Base-by-base conservation (phyloP, 176 grass and related monocot genomes). In the Hyparrhenia diplandra region DNA sequence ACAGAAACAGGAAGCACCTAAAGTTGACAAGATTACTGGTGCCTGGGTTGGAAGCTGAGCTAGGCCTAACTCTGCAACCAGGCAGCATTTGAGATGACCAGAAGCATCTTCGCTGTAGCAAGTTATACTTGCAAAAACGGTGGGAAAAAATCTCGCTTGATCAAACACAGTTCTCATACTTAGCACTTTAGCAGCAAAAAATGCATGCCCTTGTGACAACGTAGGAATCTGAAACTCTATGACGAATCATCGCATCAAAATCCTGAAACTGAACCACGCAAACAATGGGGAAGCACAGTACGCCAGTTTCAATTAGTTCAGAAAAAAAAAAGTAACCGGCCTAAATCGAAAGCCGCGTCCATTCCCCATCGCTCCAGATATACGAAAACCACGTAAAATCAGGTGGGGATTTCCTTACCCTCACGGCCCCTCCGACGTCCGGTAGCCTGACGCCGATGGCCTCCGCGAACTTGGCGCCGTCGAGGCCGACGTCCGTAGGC, bases 401-500 rank as follows among this genome's bases (percentile, higher is more conserved):
- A 17, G 43, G 39, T 4, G 32, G 9, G 13, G n/a, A 28, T 54
- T 6, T 54, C 10, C 52, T 79, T 69, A 91, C 88, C 86, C 77
- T 91, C 47, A 88, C 7, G 41, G 45, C 64, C 18, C 2, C 74
- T 10, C 69, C 73, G 37, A 87, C 41, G 81, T 95, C 92, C 23
- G 87, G 87, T 17, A 89, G 32, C 13, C 78, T 52, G 67, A 87
- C n/a, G 17, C 78, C 74, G 18, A 89, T 43, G 23, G 76, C 10
- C 76, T 87, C 65, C 16, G 77, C 43, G 78, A 71, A 47, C 76
- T 89, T 86, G 66, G 36, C 73, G 59, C 29, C 67, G 67, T 89
- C 83, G 83, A 89, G 78, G 59, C 61, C 74, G 79, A 78, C 79
- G 59, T 86, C 88, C 72, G 45, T 77, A 47, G 83, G 87, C 34